Evolutionary conservation across 1,139 yeast genomes (phyloP).

Genomic region (Blastobotrys buckinghamii): DNA sequence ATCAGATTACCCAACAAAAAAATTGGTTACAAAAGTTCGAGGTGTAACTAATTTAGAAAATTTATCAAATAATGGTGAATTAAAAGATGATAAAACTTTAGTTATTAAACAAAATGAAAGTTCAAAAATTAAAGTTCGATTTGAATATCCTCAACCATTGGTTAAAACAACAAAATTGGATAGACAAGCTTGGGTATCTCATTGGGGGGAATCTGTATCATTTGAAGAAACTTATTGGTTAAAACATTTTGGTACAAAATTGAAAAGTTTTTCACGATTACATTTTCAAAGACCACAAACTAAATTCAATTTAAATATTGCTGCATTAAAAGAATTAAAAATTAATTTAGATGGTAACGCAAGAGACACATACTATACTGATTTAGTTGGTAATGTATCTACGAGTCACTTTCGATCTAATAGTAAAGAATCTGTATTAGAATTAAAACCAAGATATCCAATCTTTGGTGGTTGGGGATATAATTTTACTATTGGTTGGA

Average conservation of each 20-base stretch:
- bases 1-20: slow-evolving; percentile 56
- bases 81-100: slow-evolving; percentile 32
- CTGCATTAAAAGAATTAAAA: slow-evolving; percentile 38
- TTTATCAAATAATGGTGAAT: not conserved
- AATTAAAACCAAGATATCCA: slow-evolving; percentile 84
- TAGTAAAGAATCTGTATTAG: slow-evolving; percentile 40
- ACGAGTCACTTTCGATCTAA: slow-evolving; percentile 49
- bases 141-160: slow-evolving; percentile 63
- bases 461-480: slow-evolving; percentile 94
- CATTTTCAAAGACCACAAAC: slow-evolving; percentile 54
- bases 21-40: slow-evolving; percentile 44
- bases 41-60: slow-evolving; percentile 19
- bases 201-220: slow-evolving; percentile 58
- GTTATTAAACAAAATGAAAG: slow-evolving; percentile 44
- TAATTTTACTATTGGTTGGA: slow-evolving; percentile 94
- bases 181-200: slow-evolving; percentile 81
- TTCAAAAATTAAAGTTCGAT: slow-evolving; percentile 50
- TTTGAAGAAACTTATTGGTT: slow-evolving; percentile 83
- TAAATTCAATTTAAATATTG: slow-evolving; percentile 28
- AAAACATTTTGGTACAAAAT: slow-evolving; percentile 66
- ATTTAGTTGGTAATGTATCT: slow-evolving; percentile 91
- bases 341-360: slow-evolving; percentile 50
- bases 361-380: slow-evolving; percentile 70
- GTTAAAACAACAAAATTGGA: slow-evolving; percentile 52
- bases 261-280: slow-evolving; percentile 66